Evolutionary conservation across 768 basidiomycete genomes (phyloP).

Genomic region (Mycena capillaripes): DNA sequence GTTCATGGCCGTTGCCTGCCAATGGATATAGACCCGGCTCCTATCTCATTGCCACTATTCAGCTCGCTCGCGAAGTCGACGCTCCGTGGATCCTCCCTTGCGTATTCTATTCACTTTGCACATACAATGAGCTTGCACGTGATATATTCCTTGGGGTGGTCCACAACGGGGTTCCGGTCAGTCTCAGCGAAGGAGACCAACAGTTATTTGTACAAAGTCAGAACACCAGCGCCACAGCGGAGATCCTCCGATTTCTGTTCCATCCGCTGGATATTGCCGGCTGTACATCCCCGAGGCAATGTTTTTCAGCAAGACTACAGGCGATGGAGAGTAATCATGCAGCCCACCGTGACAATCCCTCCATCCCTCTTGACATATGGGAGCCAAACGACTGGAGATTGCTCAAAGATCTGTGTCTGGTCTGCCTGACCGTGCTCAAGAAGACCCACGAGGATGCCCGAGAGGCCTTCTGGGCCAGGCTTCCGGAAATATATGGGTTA

Average conservation of each 20-base stretch:
- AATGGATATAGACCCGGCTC: background rate
- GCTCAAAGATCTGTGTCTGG: background rate
- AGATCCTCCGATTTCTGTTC: background rate
- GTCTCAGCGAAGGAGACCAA: background rate
- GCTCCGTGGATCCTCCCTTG: background rate
- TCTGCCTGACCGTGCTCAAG: background rate
- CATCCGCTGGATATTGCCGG: constrained; percentile 1
- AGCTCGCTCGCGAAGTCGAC: background rate
- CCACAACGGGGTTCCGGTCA: background rate
- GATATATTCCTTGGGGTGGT: background rate
- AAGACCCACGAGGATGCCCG: background rate
- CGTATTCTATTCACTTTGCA: constrained; percentile 11
- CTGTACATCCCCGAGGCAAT: background rate
- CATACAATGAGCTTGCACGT: background rate
- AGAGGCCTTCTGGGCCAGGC: constrained; percentile 13
- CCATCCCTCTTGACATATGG: background rate
- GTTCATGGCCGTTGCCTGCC: background rate
- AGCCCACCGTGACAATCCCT: too few relatives aligned
- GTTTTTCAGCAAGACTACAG: background rate
- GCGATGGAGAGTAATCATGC: background rate
- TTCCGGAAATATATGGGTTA: constrained; percentile 15
- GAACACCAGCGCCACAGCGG: background rate
- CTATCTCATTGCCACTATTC: background rate
- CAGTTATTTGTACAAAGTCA: background rate
- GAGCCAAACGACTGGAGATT: background rate